These are phyloP conservation scores for Annulohypoxylon bovei DNA, from an alignment of 495 filamentous ascomycete genomes.

Conservation along the genomic window DNA sequence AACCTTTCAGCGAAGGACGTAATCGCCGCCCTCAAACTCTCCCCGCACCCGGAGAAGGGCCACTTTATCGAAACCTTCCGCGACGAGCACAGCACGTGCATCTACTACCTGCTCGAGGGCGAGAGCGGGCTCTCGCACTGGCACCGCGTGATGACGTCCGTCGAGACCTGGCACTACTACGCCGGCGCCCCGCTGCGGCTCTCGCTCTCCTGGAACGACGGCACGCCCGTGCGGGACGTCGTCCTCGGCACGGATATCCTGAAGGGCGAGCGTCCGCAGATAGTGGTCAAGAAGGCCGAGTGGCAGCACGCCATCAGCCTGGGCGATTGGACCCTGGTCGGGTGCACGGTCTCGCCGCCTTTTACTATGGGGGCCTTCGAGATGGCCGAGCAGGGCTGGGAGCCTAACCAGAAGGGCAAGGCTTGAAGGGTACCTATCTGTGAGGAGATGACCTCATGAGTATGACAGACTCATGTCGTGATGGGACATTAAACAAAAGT, in stretches of 20 bases:
- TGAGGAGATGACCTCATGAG: background rate
- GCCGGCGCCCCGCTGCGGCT: slow-evolving; percentile 57
- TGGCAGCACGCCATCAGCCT: slow-evolving; percentile 57
- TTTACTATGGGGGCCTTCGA: slow-evolving; percentile 51
- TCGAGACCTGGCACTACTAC: slow-evolving; percentile 61
- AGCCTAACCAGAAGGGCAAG: slow-evolving; percentile 36
- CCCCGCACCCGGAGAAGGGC: slow-evolving; percentile 56
- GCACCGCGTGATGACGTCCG: slow-evolving; percentile 58
- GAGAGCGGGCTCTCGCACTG: slow-evolving; percentile 53
- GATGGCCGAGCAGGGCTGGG: slow-evolving; percentile 51
- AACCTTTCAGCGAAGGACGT: slow-evolving; percentile 48
- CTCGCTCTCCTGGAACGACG: slow-evolving; percentile 51
- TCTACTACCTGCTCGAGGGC: slow-evolving; percentile 61
- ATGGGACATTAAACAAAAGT: background rate
- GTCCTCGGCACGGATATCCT: slow-evolving; percentile 53
- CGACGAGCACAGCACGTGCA: slow-evolving; percentile 56
- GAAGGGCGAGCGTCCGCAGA: slow-evolving; percentile 52
- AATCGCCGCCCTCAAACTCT: slow-evolving; percentile 50
- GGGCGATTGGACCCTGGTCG: slow-evolving; percentile 59
- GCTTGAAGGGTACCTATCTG: too few species aligned
- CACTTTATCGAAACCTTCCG: slow-evolving; percentile 58
- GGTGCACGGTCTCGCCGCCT: slow-evolving; percentile 51
- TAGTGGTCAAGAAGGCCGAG: slow-evolving; percentile 47
- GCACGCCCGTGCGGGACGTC: slow-evolving; percentile 33
- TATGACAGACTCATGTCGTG: background rate